phyloP scores from a whole-genome alignment of 345 rosid genomes.

The Laguncularia racemosa region DNA sequence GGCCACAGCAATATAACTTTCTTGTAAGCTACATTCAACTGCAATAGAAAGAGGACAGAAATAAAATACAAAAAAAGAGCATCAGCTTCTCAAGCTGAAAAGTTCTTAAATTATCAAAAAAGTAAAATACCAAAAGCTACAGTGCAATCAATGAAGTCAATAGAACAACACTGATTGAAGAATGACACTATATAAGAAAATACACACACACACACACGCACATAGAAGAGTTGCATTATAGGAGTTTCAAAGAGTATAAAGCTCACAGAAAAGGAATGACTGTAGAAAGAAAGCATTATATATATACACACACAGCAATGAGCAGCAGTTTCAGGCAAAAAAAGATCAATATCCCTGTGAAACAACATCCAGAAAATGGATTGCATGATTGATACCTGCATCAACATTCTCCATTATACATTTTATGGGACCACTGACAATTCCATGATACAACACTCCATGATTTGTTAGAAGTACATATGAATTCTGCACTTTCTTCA shows the following conservation, averaged over 20 bases:
- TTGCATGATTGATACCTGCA: constrained; percentile 54
- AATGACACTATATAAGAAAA: too few relatives aligned
- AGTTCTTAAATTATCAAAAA: too few relatives aligned
- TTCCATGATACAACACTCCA: constrained; percentile 57
- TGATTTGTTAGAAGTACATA: constrained; percentile 54
- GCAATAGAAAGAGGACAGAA: constrained; percentile 7
- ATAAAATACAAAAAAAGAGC: constrained; percentile 4
- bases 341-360: background rate
- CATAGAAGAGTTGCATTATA: too few relatives aligned
- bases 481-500: constrained; percentile 42
- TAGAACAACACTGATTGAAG: too few relatives aligned
- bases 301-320: too few relatives aligned
- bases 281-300: too few relatives aligned
- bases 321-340: too few relatives aligned
- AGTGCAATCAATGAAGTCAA: too few relatives aligned
- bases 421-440: constrained; percentile 32
- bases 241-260: too few relatives aligned
- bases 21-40: constrained; percentile 78
- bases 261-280: too few relatives aligned
- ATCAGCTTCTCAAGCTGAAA: background rate
- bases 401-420: constrained; percentile 62
- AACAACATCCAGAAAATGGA: background rate
- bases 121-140: too few relatives aligned
- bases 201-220: too few relatives aligned
- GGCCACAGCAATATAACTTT: constrained; percentile 65